Percentiles rank a stretch among this genome's conserved stretches.
Conservation (phyloP, 2,329 filamentous ascomycete species). For the Sphaerulina populicola region DNA sequence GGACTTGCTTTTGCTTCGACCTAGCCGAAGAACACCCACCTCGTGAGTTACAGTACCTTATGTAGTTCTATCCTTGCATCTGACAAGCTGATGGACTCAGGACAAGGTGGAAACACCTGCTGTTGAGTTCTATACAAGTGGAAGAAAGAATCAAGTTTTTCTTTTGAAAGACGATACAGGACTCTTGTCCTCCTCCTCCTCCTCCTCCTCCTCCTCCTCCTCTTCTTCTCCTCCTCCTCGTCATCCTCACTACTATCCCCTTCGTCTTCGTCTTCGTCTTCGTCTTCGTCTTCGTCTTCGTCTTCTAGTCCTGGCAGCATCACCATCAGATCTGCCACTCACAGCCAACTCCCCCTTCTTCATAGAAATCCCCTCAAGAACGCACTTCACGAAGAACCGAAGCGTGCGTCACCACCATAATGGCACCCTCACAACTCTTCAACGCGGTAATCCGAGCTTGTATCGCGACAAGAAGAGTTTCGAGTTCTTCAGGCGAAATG, state of each 20-base stretch:
- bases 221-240: conserved; percentile 14
- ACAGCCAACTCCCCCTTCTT: conserved; percentile 9
- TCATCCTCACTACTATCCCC: conserved; percentile 12
- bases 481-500: conserved; percentile 50
- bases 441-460: conserved; percentile 60
- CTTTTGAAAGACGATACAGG: conserved; percentile 18
- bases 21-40: too few species aligned
- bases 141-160: too few species aligned
- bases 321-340: conserved; percentile 21
- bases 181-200: conserved; percentile 8
- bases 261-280: too few species aligned
- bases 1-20: too few species aligned
- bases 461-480: conserved; percentile 49
- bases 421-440: conserved; percentile 60
- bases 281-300: too few species aligned
- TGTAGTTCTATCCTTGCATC: too few species aligned
- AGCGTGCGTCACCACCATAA: conserved; percentile 73
- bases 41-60: too few species aligned
- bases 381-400: conserved; percentile 67
- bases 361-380: conserved; percentile 52
- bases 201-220: conserved; percentile 10
- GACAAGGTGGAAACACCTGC: too few species aligned
- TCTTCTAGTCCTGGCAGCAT: too few species aligned
- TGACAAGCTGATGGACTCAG: too few species aligned
- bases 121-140: too few species aligned